These are phyloP conservation scores for Syzygium malaccense DNA, from an alignment of 441 rosid genomes.

Conservation along the genomic window DNA sequence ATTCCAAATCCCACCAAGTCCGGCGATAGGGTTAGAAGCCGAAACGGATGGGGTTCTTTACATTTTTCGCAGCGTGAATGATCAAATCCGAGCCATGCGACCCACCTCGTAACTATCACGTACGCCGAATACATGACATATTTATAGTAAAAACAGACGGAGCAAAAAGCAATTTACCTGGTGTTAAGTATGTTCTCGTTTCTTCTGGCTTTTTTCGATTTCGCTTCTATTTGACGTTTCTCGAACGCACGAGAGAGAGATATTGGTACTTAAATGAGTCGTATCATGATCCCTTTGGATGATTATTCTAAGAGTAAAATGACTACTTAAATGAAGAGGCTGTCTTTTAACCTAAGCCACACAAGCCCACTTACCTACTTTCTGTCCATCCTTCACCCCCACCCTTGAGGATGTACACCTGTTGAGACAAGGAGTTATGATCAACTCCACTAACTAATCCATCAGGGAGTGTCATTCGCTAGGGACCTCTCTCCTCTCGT, in stretches of 20 bases:
- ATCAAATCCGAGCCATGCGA: not conserved
- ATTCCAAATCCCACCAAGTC: not conserved
- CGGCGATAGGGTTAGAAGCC: accelerated
- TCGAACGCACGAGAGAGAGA: not conserved
- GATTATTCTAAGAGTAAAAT: not conserved
- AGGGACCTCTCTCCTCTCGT: not conserved
- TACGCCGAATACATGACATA: not conserved
- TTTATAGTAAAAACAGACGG: not conserved
- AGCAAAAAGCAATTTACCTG: not conserved
- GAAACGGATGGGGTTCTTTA: not conserved
- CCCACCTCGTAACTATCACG: not conserved
- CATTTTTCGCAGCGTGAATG: not conserved
- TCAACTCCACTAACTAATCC: not conserved
- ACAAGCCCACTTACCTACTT: not conserved
- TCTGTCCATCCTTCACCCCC: not conserved
- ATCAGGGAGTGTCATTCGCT: not conserved
- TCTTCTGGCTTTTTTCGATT: not conserved
- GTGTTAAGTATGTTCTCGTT: not conserved
- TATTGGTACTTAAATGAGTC: not conserved
- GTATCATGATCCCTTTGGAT: not conserved
- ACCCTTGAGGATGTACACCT: not conserved
- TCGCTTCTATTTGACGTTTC: not conserved
- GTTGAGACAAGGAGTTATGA: not conserved
- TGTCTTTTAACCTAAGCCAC: not conserved
- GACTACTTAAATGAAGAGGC: not conserved